These are phyloP conservation scores for Eucalyptus guilfoylei DNA, from an alignment of 345 rosid species.

Conservation along the genomic window DNA sequence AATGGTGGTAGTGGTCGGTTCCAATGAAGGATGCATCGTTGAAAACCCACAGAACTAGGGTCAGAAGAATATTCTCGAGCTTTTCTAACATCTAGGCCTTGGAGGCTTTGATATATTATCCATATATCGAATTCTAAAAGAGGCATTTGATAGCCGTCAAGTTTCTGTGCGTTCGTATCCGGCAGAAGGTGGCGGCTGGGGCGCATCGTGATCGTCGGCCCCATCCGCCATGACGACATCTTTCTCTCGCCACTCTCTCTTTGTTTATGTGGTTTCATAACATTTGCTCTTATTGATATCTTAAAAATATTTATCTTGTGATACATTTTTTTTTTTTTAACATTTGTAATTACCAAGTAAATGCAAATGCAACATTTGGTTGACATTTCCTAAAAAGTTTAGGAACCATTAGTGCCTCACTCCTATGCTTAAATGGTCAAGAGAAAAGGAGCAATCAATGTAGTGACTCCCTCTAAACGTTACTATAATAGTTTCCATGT, in stretches of 20 bases:
- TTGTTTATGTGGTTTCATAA: no score
- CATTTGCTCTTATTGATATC: no score
- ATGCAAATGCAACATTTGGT: no score
- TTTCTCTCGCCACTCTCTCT: not conserved
- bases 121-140: not conserved
- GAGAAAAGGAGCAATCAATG: rapidly evolving
- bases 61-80: not conserved
- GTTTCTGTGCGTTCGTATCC: not conserved
- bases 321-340: no score
- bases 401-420: not conserved
- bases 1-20: not conserved
- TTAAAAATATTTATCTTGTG: no score
- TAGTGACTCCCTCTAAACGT: rapidly evolving
- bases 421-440: not conserved
- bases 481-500: no score
- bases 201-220: not conserved
- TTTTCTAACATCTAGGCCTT: not conserved
- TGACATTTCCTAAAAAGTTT: no score
- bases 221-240: not conserved
- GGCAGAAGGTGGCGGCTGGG: no score
- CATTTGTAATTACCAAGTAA: no score
- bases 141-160: not conserved
- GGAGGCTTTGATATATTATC: not conserved
- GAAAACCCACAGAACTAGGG: not conserved
- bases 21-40: not conserved